A percentile compares a stretch with the other conserved stretches of the same genome.
phyloP scores from a whole-genome alignment of 495 filamentous ascomycete species.

The Clohesyomyces aquaticus region DNA sequence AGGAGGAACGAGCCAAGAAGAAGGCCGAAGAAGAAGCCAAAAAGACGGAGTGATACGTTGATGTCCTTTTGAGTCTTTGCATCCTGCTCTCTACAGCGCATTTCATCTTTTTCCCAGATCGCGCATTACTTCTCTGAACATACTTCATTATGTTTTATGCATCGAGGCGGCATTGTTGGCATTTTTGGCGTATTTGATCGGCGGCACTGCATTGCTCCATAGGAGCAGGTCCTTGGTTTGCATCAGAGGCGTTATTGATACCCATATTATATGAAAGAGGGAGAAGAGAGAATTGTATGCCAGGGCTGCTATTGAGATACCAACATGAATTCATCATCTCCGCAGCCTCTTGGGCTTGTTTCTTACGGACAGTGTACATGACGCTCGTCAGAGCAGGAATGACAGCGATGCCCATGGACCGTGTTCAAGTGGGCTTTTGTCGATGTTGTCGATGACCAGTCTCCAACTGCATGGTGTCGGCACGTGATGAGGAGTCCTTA shows the following conservation, averaged over 20 bases:
- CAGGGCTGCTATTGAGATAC: neutral
- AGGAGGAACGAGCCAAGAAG: conserved; percentile 26
- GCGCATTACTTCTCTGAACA: too few species aligned
- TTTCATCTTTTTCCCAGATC: too few species aligned
- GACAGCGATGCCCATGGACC: too few species aligned
- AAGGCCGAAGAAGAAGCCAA: conserved; percentile 25
- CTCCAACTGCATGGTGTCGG: too few species aligned
- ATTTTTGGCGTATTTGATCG: neutral
- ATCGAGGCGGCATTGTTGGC: conserved; percentile 2
- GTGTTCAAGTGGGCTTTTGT: too few species aligned
- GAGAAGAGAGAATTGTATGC: neutral
- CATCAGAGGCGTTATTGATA: conserved; percentile 2
- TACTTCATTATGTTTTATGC: too few species aligned
- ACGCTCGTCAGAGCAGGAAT: too few species aligned
- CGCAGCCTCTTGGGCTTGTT: too few species aligned
- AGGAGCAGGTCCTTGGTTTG: neutral
- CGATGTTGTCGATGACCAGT: too few species aligned
- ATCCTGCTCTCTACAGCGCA: too few species aligned
- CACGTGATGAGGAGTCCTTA: conserved; percentile 14
- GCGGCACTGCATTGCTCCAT: neutral
- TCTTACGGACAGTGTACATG: too few species aligned
- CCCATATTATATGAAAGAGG: neutral
- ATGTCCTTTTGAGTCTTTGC: neutral
- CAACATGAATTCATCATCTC: too few species aligned
- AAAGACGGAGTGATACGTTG: neutral